phyloP scores from a whole-genome alignment of 208 protist species.

The Trichomonas vaginalis region DNA sequence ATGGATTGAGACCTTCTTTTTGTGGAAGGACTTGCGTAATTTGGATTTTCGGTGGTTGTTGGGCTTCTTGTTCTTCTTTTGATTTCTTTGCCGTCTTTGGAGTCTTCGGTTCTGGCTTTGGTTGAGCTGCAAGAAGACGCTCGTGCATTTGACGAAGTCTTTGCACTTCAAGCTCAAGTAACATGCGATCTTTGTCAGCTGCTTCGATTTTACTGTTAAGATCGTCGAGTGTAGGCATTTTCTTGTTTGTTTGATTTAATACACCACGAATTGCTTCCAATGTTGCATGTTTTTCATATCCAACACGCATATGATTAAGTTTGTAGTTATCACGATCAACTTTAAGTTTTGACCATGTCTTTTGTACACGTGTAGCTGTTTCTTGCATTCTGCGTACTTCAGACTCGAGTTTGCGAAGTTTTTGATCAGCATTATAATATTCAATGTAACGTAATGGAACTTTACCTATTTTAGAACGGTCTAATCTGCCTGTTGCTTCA shows the following conservation, averaged over 20 bases:
- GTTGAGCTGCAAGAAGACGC: neutral
- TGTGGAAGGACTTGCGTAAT: neutral
- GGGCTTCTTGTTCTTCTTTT: neutral
- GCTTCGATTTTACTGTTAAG: neutral
- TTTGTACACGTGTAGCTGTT: neutral
- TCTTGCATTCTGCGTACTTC: neutral
- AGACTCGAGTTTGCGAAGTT: neutral
- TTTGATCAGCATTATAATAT: constrained; percentile 7
- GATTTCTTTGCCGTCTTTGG: neutral
- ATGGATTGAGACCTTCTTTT: neutral
- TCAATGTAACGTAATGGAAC: neutral
- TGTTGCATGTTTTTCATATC: neutral
- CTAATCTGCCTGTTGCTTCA: neutral
- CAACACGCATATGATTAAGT: neutral
- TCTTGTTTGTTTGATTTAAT: neutral
- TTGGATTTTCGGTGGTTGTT: neutral
- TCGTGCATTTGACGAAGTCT: neutral
- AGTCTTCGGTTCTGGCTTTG: neutral
- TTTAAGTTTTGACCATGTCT: neutral
- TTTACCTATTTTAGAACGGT: neutral
- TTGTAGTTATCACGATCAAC: neutral
- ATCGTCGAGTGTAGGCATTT: constrained; percentile 1
- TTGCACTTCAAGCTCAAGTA: neutral
- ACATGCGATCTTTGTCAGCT: constrained; percentile 5
- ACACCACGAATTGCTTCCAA: neutral